Conservation (phyloP, 768 basidiomycete genomes). For the Mycena latifolia region DNA sequence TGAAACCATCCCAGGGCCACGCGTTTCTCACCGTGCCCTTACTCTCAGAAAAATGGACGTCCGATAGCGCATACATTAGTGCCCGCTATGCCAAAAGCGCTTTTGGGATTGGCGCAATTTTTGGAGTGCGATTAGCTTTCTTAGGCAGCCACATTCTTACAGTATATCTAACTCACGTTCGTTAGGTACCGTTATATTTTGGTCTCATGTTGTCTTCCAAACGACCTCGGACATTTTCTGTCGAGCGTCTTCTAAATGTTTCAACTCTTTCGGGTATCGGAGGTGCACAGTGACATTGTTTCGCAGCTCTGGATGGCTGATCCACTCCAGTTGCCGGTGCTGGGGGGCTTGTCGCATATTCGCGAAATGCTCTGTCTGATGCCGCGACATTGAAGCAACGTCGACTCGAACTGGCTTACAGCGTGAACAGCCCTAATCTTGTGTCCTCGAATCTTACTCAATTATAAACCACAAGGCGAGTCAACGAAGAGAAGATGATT, state of each 20-base stretch:
- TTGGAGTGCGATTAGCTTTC: constrained; percentile 17
- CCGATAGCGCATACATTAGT: constrained; percentile 19
- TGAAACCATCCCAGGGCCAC: background rate
- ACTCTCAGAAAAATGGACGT: constrained; percentile 23
- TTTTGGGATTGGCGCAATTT: constrained; percentile 15
- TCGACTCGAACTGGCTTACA: constrained; percentile 14
- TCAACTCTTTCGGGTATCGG: constrained; percentile 28
- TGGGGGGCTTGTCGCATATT: constrained; percentile 18
- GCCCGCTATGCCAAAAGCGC: constrained; percentile 16
- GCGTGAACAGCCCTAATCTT: constrained; percentile 15
- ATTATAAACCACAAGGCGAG: constrained; percentile 17
- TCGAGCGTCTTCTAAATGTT: constrained; percentile 29
- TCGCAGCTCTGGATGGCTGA: background rate
- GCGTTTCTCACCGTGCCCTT: too few relatives aligned
- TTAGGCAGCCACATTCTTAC: background rate
- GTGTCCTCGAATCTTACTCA: background rate
- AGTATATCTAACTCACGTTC: background rate
- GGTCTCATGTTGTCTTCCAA: constrained; percentile 9
- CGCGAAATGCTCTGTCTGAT: constrained; percentile 25
- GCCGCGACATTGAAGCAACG: constrained; percentile 26
- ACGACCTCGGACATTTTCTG: constrained; percentile 15
- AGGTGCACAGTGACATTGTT: background rate
- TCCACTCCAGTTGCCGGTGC: constrained; percentile 5
- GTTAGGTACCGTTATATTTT: constrained; percentile 23
- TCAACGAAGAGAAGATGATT: constrained; percentile 70